These are phyloP conservation scores for Plasmodium vivax DNA, from an alignment of 169 alveolate species.

Conservation along the genomic window DNA sequence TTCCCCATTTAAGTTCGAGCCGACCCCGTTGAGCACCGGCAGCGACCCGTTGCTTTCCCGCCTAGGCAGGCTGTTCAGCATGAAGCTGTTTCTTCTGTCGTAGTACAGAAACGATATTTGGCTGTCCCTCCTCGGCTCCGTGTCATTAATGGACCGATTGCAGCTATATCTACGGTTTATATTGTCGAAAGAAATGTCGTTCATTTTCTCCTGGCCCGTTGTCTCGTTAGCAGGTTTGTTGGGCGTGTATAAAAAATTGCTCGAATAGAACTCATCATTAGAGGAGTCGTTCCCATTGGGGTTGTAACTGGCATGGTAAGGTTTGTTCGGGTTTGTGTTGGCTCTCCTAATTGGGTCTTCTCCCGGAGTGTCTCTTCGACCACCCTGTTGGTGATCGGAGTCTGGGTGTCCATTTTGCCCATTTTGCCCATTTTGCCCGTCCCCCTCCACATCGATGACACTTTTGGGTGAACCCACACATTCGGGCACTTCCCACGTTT, in stretches of 20 bases:
- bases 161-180: constrained; percentile 8
- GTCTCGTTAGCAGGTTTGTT: constrained; percentile 8
- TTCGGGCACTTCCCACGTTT: neutral
- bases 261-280: constrained; percentile 55
- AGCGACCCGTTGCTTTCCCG: constrained; percentile 9
- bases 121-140: constrained; percentile 21
- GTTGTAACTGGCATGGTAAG: neutral
- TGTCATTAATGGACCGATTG: neutral
- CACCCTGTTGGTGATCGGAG: neutral
- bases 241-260: constrained; percentile 71
- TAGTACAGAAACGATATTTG: constrained; percentile 7
- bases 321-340: neutral
- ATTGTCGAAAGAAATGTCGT: constrained; percentile 60
- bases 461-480: neutral
- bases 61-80: constrained; percentile 1
- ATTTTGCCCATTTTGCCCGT: neutral
- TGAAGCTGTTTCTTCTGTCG: constrained; percentile 44
- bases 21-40: neutral
- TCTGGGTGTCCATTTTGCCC: no score
- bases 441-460: neutral
- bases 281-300: constrained; percentile 22
- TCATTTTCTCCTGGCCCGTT: neutral
- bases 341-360: neutral
- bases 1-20: neutral
- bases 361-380: neutral